phyloP scores from a whole-genome alignment of 2,329 filamentous ascomycete species.

The Fusarium concolor region DNA sequence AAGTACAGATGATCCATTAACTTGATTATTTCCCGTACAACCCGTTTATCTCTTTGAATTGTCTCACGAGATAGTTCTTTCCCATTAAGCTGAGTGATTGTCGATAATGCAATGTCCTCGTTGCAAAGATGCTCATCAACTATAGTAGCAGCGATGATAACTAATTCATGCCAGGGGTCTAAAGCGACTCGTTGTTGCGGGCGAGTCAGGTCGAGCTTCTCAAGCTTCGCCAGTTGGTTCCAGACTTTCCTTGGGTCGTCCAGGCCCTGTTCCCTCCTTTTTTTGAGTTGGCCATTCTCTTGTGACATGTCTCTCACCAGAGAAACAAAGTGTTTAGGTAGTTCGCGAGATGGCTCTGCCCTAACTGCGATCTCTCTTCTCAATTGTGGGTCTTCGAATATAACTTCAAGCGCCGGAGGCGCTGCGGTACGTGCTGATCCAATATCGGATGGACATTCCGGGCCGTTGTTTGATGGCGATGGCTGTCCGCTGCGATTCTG shows the following conservation, averaged over 20 bases:
- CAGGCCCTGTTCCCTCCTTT: background rate
- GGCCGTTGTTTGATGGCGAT: too few relatives aligned
- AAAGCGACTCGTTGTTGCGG: background rate
- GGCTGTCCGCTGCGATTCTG: too few relatives aligned
- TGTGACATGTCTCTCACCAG: background rate
- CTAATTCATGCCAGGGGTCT: background rate
- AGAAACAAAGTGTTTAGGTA: background rate
- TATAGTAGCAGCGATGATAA: background rate
- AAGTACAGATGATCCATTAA: background rate
- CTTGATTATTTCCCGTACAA: background rate
- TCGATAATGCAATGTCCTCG: background rate
- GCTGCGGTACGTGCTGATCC: too few relatives aligned
- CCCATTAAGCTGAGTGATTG: background rate
- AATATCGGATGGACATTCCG: too few relatives aligned
- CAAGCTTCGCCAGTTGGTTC: background rate
- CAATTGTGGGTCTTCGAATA: background rate
- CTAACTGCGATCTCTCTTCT: background rate
- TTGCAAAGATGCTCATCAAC: background rate
- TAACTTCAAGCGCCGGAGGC: background rate
- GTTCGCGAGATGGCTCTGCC: background rate
- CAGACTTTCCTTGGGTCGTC: background rate
- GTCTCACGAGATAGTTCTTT: background rate
- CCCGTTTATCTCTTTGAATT: background rate
- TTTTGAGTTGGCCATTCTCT: background rate
- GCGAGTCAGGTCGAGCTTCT: background rate